These are phyloP conservation scores for Megacollybia platyphylla DNA, from an alignment of 1,284 basidiomycete genomes.

Conservation along the genomic window DNA sequence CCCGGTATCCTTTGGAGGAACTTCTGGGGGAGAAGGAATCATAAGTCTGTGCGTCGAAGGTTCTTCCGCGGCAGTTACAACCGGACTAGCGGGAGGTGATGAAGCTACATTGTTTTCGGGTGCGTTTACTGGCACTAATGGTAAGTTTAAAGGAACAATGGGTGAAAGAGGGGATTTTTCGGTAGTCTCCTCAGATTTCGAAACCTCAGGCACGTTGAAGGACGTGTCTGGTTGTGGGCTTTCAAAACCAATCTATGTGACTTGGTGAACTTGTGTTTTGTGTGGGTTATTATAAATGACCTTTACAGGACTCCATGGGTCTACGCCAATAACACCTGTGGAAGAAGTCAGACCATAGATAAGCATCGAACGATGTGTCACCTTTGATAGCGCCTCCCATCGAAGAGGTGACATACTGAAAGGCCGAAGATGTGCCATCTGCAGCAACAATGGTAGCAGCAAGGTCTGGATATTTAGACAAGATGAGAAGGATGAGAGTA, in stretches of 20 bases:
- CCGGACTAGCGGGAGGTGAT: not conserved
- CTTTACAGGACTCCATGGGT: constrained; percentile 23
- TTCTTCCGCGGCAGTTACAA: not conserved
- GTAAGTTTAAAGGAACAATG: constrained; percentile 15
- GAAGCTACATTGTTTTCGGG: constrained; percentile 16
- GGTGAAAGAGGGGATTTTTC: constrained; percentile 9
- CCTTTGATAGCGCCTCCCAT: constrained; percentile 20
- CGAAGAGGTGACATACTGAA: constrained; percentile 23
- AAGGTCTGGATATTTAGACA: constrained; percentile 15
- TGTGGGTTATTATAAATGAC: constrained; percentile 10
- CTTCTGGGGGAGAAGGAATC: constrained; percentile 1
- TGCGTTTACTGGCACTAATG: constrained; percentile 24
- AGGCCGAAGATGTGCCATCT: constrained; percentile 22
- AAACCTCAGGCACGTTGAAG: constrained; percentile 5
- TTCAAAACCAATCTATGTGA: constrained; percentile 17
- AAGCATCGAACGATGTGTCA: constrained; percentile 16
- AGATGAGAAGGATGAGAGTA: constrained; percentile 14
- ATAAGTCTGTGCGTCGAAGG: constrained; percentile 4
- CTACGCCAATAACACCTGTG: constrained; percentile 15
- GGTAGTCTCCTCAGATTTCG: constrained; percentile 4
- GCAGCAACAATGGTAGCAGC: constrained; percentile 21
- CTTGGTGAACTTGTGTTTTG: not conserved
- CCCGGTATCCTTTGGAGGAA: not conserved
- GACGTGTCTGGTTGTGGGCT: constrained; percentile 12
- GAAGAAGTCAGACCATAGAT: constrained; percentile 23